Evolutionary conservation across 129 eudicot species (phyloP).

Genomic region (Mikania micrantha): DNA sequence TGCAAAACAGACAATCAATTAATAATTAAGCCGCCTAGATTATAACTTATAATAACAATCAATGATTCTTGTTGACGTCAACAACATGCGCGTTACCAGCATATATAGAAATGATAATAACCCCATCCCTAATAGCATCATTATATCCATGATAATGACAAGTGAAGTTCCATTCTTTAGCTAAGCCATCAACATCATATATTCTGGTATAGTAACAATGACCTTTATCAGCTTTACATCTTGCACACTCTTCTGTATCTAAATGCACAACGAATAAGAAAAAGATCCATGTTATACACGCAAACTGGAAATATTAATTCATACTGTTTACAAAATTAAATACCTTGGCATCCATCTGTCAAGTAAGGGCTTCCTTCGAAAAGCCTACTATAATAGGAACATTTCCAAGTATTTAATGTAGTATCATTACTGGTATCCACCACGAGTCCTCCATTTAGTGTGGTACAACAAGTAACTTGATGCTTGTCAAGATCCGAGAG

Average conservation of each 20-base stretch:
- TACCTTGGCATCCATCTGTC: neutral
- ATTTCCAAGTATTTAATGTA: neutral
- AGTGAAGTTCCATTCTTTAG: neutral
- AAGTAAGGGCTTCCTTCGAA: neutral
- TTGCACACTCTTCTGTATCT: too few species aligned
- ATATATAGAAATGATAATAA: neutral
- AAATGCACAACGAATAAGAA: too few species aligned
- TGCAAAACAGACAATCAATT: neutral
- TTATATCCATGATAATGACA: too few species aligned
- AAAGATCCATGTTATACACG: too few species aligned
- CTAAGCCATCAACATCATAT: neutral
- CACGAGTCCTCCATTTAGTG: neutral
- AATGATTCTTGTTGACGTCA: neutral
- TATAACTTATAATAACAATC: too few species aligned
- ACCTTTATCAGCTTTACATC: neutral
- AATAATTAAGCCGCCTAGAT: neutral
- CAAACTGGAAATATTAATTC: too few species aligned
- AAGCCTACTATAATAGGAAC: neutral
- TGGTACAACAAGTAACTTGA: neutral
- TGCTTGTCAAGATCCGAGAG: neutral
- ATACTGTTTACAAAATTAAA: too few species aligned
- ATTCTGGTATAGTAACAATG: neutral
- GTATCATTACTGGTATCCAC: neutral
- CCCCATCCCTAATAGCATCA: too few species aligned
- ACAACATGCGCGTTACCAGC: neutral